Evolutionary conservation across 1,284 basidiomycete species (phyloP), one percentile per base, ranked within the genome.

Genomic region (Violaceomyces palustris): DNA sequence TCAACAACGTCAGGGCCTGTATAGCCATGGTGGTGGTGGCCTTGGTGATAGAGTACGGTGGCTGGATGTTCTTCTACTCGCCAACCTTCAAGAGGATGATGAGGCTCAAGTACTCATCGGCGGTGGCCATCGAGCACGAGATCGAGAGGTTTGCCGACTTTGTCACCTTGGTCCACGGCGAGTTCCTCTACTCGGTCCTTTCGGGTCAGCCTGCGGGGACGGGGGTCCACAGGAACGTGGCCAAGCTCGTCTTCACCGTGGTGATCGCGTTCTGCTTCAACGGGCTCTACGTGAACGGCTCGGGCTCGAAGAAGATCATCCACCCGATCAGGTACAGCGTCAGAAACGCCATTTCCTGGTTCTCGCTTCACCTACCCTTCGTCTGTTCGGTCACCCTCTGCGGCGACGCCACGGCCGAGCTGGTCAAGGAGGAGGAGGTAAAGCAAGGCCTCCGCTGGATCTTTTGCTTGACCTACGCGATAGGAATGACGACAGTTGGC

Each of bases 111-210:
- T 68, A 68, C 39, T 51, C 45, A 10, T 64, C 63, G 3, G 64
- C 61, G 1, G 45, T 64, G 8, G 54, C 46, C 26, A 68, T 68
- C 42, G 65, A 68, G 24, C 65, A 68, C 41, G 64, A 67, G 44
- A 50, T 68, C 17, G 65, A 68, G 21, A 36, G 65, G 5, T 64
- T 59, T n/a, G 50, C 45, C 22, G 65, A 66, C 29, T 68, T 68
- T 34, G 45, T 61, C 46, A 67, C 65, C 6, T 32, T 68, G 22
- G 65, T 65, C 12, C 58, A 64, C 15, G 64, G 64, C 18, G 55
- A 64, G 41, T 64, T 61, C 26, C 30, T 64, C 6, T 64, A 52
- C 46, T 50, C 46, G 28, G 51, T 54, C 4, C 21, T 59, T 0
- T 33, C 47, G 3, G 56, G 50, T 18, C 49, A 54, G 4, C 64